Percentiles rank a stretch among this genome's conserved stretches.
These are phyloP conservation scores for Wallacemonas sp. DNA, from an alignment of 208 protist genomes.

Conservation along the genomic window DNA sequence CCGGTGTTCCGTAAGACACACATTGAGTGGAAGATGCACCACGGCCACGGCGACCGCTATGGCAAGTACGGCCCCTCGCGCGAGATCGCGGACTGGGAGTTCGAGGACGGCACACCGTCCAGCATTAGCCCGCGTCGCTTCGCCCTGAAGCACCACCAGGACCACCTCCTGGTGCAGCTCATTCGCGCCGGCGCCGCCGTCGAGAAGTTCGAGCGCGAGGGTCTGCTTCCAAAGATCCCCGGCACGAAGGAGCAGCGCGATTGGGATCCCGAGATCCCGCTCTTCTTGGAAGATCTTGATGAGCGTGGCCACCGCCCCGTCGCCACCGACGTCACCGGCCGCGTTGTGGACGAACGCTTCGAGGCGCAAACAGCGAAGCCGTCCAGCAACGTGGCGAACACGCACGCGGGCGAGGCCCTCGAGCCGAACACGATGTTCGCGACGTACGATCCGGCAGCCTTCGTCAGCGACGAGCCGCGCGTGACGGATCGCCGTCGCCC, in stretches of 20 bases:
- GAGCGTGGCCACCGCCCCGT: constrained; percentile 66
- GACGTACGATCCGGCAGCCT: constrained; percentile 73
- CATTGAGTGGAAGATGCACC: constrained; percentile 84
- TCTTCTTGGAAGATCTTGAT: constrained; percentile 88
- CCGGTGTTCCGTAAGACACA: constrained; percentile 82
- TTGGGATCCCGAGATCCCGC: constrained; percentile 86
- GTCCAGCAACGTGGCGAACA: constrained; percentile 60
- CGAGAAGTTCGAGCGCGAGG: constrained; percentile 62
- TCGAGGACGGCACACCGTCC: constrained; percentile 83
- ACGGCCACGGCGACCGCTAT: constrained; percentile 72
- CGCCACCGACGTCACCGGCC: constrained; percentile 25
- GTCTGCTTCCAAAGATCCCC: constrained; percentile 76
- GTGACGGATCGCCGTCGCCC: constrained; percentile 43
- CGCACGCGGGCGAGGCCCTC: constrained; percentile 64
- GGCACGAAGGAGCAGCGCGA: constrained; percentile 81
- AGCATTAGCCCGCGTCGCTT: constrained; percentile 62
- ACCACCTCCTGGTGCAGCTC: constrained; percentile 87
- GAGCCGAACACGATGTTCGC: constrained; percentile 86
- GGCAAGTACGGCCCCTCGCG: constrained; percentile 74
- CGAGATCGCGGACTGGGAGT: constrained; percentile 86
- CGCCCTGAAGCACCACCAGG: constrained; percentile 86
- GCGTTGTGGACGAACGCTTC: constrained; percentile 65
- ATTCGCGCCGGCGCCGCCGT: constrained; percentile 79
- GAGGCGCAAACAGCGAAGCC: constrained; percentile 28
- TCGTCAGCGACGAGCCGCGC: constrained; percentile 55